These are phyloP conservation scores for Alternaria dauci DNA, from an alignment of 2,329 filamentous ascomycete species.

Conservation along the genomic window DNA sequence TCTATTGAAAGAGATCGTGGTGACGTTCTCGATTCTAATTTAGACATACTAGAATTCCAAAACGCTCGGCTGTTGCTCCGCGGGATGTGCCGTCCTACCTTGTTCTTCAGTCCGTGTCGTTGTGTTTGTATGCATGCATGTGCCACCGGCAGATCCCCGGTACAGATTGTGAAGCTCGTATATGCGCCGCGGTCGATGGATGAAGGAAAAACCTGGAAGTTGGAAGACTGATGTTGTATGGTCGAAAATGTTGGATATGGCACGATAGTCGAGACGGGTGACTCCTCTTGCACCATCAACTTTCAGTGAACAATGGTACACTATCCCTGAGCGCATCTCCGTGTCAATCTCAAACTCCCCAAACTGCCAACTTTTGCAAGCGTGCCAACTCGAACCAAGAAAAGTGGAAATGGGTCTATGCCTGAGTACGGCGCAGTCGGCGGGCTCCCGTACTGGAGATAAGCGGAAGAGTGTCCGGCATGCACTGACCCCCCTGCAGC, in stretches of 20 bases:
- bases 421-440: not conserved
- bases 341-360: not conserved
- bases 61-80: not conserved
- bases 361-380: not conserved
- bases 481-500: not conserved
- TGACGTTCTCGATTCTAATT: not conserved
- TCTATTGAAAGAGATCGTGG: not conserved
- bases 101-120: not conserved
- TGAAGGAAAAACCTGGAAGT: not conserved
- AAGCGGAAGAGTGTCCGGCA: constrained; percentile 2
- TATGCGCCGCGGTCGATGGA: not conserved
- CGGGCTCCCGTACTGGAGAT: not conserved
- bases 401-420: not conserved
- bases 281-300: constrained; percentile 1
- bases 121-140: not conserved
- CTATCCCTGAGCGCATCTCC: not conserved
- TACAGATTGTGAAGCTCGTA: not conserved
- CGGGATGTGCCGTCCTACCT: not conserved
- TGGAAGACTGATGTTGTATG: not conserved
- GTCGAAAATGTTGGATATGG: not conserved
- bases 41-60: not conserved
- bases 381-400: not conserved
- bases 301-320: not conserved
- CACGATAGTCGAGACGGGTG: not conserved
- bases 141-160: not conserved